These are phyloP conservation scores for Lindgomyces ingoldianus DNA, from an alignment of 495 filamentous ascomycete genomes.

Conservation along the genomic window DNA sequence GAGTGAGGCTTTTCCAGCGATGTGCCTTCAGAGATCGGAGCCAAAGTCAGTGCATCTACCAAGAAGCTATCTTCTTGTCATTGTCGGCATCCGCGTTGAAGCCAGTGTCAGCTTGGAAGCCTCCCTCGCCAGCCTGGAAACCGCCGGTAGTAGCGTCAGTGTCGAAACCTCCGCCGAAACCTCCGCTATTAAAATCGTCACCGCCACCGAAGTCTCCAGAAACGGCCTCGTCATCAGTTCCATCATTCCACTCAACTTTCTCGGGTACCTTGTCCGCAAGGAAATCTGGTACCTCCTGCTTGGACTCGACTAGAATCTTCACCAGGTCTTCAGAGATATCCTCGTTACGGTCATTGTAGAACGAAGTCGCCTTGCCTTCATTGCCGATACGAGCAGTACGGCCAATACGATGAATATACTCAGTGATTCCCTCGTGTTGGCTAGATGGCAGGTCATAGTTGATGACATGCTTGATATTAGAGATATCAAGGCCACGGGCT, in stretches of 20 bases:
- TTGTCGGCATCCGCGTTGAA: constrained; percentile 13
- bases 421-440: constrained; percentile 80
- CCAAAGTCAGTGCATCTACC: constrained; percentile 9
- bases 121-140: constrained; percentile 15
- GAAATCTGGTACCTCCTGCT: constrained; percentile 80
- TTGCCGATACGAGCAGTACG: constrained; percentile 95
- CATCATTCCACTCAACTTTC: constrained; percentile 46
- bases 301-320: constrained; percentile 76
- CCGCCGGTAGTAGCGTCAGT: not conserved
- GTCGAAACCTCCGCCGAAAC: constrained; percentile 16
- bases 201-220: constrained; percentile 2
- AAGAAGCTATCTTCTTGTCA: constrained; percentile 15
- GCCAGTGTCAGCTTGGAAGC: constrained; percentile 7
- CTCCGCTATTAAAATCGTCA: constrained; percentile 8
- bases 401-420: constrained; percentile 94
- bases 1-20: not conserved
- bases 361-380: constrained; percentile 79
- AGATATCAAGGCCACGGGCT: constrained; percentile 88
- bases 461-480: constrained; percentile 84
- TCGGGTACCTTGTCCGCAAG: constrained; percentile 50
- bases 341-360: constrained; percentile 74
- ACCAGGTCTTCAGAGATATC: constrained; percentile 69
- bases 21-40: not conserved
- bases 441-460: constrained; percentile 81
- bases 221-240: constrained; percentile 46